Evolutionary conservation across 371 early-diverging fungal species (phyloP), one percentile per base, ranked within the genome.

Genomic region (Lichtheimia corymbifera): DNA sequence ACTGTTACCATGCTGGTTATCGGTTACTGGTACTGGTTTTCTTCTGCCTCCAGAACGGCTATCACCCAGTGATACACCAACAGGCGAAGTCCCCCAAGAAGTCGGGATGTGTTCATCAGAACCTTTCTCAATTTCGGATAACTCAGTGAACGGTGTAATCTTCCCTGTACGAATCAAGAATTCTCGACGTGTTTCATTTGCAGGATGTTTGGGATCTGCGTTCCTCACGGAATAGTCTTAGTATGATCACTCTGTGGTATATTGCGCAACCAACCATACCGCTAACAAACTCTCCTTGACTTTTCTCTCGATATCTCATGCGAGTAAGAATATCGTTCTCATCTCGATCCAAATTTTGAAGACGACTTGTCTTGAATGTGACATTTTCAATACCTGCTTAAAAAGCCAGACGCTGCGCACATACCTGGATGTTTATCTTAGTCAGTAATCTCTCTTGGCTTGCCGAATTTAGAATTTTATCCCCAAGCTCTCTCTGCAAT

Each of bases 161-260:
- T 90, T 88, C 28, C 93, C 92, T 7, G 85, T 87, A 18, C 90
- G 75, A 61, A 91, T 88, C 41, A 91, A 71, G 50, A 74, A 80
- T 5, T 92, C 91, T 24, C 86, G 65, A 27, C 84, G 83, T 0
- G 84, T 73, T 60, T 90, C 90, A 50, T 73, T 66, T 14, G 58
- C 47, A 47, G 47, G 22, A 11, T 11, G 7, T 18, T 47, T 12
- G 5, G 47, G 18, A 47, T n/a, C 47, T 47, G 35, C 35, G 11
- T 35, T 35, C 11, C 35, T 35, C 9, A 35, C 35, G 9, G 9
- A 35, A 35, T 35, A 35, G 11, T 35, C 35, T 35, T 9, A 35
- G 11, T 9, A 47, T 47, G 11, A 22, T 5, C 17, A 47, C 14
- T n/a, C 18, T 5, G 11, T n/a, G n/a, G 9, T 2, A 47, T 7